phyloP scores from a whole-genome alignment of 371 early-diverging fungal genomes.

The Mucor irregularis region DNA sequence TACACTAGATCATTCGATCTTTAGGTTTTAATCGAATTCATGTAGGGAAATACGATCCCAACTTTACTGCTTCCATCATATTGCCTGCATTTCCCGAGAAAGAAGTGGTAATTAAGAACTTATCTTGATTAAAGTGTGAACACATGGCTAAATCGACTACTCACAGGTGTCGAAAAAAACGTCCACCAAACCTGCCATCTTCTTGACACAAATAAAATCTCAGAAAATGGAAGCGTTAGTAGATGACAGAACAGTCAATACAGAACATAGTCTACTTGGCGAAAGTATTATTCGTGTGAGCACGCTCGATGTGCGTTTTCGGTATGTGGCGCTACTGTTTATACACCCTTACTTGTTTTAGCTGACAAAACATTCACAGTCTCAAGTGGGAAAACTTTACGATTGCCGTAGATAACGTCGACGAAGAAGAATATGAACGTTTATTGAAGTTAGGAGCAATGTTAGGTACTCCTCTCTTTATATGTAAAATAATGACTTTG shows the following conservation, averaged over 20 bases:
- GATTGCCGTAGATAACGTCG: too few relatives aligned
- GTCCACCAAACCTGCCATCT: not conserved
- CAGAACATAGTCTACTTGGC: not conserved
- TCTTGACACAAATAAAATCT: not conserved
- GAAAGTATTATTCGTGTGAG: not conserved
- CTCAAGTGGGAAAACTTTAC: not conserved
- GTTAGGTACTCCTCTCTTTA: too few relatives aligned
- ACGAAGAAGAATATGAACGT: too few relatives aligned
- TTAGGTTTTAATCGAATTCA: not conserved
- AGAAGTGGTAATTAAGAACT: not conserved
- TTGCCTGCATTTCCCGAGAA: not conserved
- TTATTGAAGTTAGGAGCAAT: too few relatives aligned
- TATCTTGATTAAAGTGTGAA: not conserved
- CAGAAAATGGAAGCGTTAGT: not conserved
- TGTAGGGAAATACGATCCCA: not conserved
- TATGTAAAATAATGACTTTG: too few relatives aligned
- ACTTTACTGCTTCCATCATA: not conserved
- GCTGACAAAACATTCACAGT: not conserved
- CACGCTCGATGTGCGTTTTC: not conserved
- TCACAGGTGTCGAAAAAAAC: not conserved
- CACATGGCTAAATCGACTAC: not conserved
- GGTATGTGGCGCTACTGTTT: not conserved
- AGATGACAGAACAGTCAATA: not conserved
- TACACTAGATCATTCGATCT: not conserved
- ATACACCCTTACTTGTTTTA: not conserved